Base-by-base conservation (phyloP, 2,329 filamentous ascomycete species). In the Didymella pomorum region DNA sequence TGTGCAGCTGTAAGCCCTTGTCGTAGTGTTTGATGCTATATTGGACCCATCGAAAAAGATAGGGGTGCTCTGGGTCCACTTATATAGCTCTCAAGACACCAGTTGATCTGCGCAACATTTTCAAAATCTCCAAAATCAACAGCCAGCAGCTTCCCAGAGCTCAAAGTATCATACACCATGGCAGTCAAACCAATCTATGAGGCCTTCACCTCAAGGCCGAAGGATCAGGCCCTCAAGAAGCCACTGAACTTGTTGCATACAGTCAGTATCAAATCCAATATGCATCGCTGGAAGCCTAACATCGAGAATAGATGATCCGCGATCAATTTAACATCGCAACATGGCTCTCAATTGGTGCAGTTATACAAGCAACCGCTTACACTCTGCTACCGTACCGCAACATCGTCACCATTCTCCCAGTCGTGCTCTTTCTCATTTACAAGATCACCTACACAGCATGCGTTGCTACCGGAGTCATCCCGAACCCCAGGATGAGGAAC, bases 381-480 rank as follows among this genome's bases (percentile, higher is more conserved):
- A 21, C 51, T 18, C 20, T 56, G 10, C 41, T 49, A 3, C 61
- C 54, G 3, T 61, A 63, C 29, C 55, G 58, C 12, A 61, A 61
- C 41, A 63, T 61, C 41, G 58, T 56, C 25, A 45, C 54, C 16
- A 37, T 63, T 21, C 52, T 61, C 11, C 57, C 61, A 5, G 39
- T 58, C 6, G 8, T 61, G 33, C 51, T 63, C 10, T 50, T 61
- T 25, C 42, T 60, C 29, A 12, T 14, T 4, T 60, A 60, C 52
- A 58, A 59, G 25, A n/a, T 52, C 50, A 31, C 28, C 25, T 51
- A 41, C 16, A 60, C 54, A 28, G 14, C 43, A 1, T 42, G 53
- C 7, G 44, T 50, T 11, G 16, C 51, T 3, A 4, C 28, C 8
- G 58, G 58, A n/a, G 18, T 59, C 3, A 8, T 53, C 0, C n/a